Conservation (phyloP, 257 asterid genomes). For the Solanum chiquidenum region DNA sequence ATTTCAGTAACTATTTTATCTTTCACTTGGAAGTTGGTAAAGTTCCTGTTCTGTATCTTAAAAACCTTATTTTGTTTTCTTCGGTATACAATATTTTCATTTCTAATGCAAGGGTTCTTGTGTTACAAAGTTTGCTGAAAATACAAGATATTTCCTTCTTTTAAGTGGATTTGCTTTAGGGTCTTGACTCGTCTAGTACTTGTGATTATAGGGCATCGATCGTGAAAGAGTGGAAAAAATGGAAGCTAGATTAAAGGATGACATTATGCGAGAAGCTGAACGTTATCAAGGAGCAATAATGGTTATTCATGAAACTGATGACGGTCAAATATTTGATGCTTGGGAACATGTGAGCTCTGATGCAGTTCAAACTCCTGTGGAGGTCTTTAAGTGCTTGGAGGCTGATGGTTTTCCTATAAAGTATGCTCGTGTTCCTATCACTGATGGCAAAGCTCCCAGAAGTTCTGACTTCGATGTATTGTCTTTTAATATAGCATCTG, state of each 20-base stretch:
- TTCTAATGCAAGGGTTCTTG: neutral
- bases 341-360: constrained; percentile 76
- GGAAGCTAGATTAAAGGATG: constrained; percentile 95
- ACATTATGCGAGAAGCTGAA: constrained; percentile 92
- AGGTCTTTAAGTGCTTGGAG: constrained; percentile 79
- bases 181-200: neutral
- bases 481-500: constrained; percentile 72
- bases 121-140: neutral
- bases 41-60: neutral
- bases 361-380: constrained; percentile 87
- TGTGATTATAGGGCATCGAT: constrained; percentile 60
- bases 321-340: constrained; percentile 79
- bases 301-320: constrained; percentile 92
- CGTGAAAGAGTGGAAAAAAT: constrained; percentile 90
- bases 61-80: neutral
- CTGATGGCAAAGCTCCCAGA: constrained; percentile 99
- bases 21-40: neutral
- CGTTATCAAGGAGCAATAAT: constrained; percentile 79
- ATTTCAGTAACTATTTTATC: neutral
- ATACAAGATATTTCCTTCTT: neutral
- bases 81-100: neutral
- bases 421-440: constrained; percentile 95
- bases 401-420: constrained; percentile 77
- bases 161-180: neutral
- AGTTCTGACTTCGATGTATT: constrained; percentile 86